These are phyloP conservation scores for Hypericum perforatum DNA, from an alignment of 345 rosid species.

Conservation along the genomic window DNA sequence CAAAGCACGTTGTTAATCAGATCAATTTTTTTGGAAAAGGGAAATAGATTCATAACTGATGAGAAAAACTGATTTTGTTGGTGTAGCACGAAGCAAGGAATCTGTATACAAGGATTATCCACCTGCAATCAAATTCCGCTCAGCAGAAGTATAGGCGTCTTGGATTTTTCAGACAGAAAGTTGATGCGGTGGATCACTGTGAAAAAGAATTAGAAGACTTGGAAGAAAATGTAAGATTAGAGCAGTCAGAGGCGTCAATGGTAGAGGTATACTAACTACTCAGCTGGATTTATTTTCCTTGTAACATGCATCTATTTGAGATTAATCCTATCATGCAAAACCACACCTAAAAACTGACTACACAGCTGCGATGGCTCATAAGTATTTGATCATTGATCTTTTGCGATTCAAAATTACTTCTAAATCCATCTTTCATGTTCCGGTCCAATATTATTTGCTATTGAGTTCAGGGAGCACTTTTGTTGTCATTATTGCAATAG, in stretches of 20 bases:
- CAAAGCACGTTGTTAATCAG: not conserved
- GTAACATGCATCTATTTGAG: not conserved
- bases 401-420: no score
- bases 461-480: no score
- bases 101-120: constrained; percentile 36
- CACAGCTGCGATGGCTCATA: no score
- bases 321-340: not conserved
- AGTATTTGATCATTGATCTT: no score
- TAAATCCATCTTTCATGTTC: no score
- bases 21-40: not conserved
- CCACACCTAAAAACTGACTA: no score
- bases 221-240: constrained; percentile 58
- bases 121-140: constrained; percentile 39
- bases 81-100: constrained; percentile 47
- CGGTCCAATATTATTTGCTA: no score
- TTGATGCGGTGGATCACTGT: constrained; percentile 55
- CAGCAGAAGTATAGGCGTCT: constrained; percentile 27
- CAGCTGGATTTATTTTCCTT: constrained; percentile 3
- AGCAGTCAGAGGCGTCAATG: constrained; percentile 53
- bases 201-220: constrained; percentile 54
- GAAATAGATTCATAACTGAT: not conserved
- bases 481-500: no score
- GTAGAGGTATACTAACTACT: constrained; percentile 40
- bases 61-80: not conserved
- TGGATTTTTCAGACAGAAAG: constrained; percentile 41